Base-by-base conservation (phyloP, 202 grass and related monocot species). In the Zizania palustris region DNA sequence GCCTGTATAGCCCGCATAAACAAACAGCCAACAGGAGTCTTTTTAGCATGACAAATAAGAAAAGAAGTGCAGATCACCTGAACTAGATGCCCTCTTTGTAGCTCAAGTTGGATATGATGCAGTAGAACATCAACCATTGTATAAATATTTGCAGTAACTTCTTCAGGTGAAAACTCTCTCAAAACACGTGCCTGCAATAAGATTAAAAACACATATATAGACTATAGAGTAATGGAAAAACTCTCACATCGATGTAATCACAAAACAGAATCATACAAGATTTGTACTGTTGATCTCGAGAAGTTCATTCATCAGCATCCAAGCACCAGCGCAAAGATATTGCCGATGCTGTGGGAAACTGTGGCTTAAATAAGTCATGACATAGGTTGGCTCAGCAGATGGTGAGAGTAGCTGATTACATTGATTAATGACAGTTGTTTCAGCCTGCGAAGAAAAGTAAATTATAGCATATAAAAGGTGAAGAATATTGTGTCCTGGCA, bases 71-170 rank as follows among this genome's bases (percentile, higher is more conserved):
- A 70, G 20, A 16, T 70, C 45, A 98, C 95, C 95, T 98, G 95
- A 19, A 56, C 83, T 83, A 68, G 74, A 89, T 84, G 91, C 10
- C 85, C 91, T 72, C 83, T 88, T 81, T 98, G 91, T 78, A 90
- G 58, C 68, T 96, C 92, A 64, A 87, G 66, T 62, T 95, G 95
- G 71, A 98, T 95, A 80, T 98, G 95, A 84, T 95, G 95, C 61
- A 98, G 83, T 92, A 98, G 95, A 84, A 95, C 83, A 83, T 98
- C 95, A 63, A 94, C 95, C 91, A 98, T 90, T 21, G 87, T 92
- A 84, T 94, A 98, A 71, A 98, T 94, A 81, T 98, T 98, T 67
- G 91, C 88, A 37, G 95, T 98, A 65, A 98, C 95, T 88, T 98
- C 91, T 84, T 98, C 95, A 39, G 91, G 91, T 72, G 91, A 90